These are phyloP conservation scores for Cutaneotrichosporon sp. DNA, from an alignment of 1,284 basidiomycete genomes.

Conservation along the genomic window DNA sequence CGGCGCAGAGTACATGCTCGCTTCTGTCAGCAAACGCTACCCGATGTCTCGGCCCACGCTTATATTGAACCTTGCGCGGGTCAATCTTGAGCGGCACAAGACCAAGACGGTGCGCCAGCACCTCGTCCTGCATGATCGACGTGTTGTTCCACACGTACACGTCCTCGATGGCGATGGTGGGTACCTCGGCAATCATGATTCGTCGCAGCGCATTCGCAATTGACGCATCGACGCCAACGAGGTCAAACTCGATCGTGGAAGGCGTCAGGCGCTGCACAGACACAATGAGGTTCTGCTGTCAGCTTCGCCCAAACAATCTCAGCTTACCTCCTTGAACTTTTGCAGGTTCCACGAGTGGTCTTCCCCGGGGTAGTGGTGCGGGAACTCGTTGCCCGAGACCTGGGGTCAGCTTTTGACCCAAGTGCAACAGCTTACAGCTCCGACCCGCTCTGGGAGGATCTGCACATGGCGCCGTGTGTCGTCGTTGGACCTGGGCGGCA, in stretches of 20 bases:
- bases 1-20: slow-evolving; percentile 53
- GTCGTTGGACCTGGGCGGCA: slow-evolving; percentile 26
- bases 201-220: slow-evolving; percentile 92
- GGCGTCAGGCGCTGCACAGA: slow-evolving; percentile 72
- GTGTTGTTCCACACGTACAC: slow-evolving; percentile 97
- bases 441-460: slow-evolving; percentile 65
- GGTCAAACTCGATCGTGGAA: slow-evolving; percentile 84
- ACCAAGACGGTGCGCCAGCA: slow-evolving; percentile 84
- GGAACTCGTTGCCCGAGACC: slow-evolving; percentile 21
- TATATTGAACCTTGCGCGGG: slow-evolving; percentile 56
- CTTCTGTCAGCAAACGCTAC: slow-evolving; percentile 7
- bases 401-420: not conserved
- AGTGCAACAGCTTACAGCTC: slow-evolving; percentile 43
- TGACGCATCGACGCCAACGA: slow-evolving; percentile 91
- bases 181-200: slow-evolving; percentile 92
- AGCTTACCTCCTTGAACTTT: slow-evolving; percentile 64
- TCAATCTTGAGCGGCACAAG: slow-evolving; percentile 85
- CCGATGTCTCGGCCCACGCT: slow-evolving; percentile 41
- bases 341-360: slow-evolving; percentile 75
- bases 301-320: not conserved
- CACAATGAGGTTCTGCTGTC: slow-evolving; percentile 62
- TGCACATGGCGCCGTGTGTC: slow-evolving; percentile 55
- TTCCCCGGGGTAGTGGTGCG: slow-evolving; percentile 60
- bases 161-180: slow-evolving; percentile 86
- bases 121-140: slow-evolving; percentile 88